These are phyloP conservation scores for Mycena latifolia DNA, from an alignment of 768 basidiomycete species.

Conservation along the genomic window DNA sequence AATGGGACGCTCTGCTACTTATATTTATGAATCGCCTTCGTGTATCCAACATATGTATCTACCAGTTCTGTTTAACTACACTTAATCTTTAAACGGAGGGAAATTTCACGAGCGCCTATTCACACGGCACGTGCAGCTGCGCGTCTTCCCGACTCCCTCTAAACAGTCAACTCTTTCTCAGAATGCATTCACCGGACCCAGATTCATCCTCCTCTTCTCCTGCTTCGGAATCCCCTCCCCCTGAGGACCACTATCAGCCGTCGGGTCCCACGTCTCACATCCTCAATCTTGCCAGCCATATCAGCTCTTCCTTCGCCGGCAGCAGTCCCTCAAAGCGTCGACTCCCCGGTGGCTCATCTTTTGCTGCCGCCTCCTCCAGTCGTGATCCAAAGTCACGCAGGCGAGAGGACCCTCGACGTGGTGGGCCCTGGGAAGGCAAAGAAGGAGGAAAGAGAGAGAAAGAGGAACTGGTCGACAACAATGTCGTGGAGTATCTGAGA, in stretches of 20 bases:
- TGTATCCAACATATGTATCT: conserved; percentile 35
- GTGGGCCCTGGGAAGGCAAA: conserved; percentile 43
- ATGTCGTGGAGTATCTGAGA: conserved; percentile 64
- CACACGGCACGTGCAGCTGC: background rate
- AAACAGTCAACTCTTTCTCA: background rate
- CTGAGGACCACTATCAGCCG: conserved; percentile 50
- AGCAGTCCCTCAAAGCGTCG: conserved; percentile 62
- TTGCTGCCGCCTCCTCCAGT: conserved; percentile 53
- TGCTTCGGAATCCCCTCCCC: conserved; percentile 57
- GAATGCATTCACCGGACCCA: conserved; percentile 50
- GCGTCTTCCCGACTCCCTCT: background rate
- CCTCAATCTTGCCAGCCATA: conserved; percentile 49
- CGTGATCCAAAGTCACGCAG: conserved; percentile 66
- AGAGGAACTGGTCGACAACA: conserved; percentile 65
- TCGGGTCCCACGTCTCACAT: conserved; percentile 35
- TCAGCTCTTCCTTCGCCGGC: conserved; percentile 47
- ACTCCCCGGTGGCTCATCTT: conserved; percentile 60
- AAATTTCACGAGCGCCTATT: background rate
- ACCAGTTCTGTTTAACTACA: conserved; percentile 3
- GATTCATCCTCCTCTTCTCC: conserved; percentile 57
- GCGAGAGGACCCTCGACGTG: conserved; percentile 55
- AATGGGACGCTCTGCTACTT: conserved; percentile 4
- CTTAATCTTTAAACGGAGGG: no score
- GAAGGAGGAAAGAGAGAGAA: conserved; percentile 65
- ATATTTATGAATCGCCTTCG: conserved; percentile 21